phyloP scores from a whole-genome alignment of 2,329 filamentous ascomycete genomes.

The Penicillium sp. region DNA sequence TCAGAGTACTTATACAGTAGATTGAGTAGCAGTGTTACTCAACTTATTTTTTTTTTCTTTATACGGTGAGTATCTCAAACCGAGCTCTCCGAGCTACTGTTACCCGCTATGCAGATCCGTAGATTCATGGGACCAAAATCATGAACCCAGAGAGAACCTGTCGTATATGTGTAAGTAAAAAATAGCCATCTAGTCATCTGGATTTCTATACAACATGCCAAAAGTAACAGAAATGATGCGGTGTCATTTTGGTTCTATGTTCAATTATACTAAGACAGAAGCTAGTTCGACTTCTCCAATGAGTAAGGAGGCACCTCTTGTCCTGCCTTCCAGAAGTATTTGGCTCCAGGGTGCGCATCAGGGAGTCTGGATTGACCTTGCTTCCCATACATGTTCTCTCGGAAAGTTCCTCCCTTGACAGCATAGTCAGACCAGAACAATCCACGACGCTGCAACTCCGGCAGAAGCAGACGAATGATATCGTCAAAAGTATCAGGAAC shows the following conservation, averaged over 20 bases:
- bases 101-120: no score
- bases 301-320: constrained; percentile 35
- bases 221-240: neutral
- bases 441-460: constrained; percentile 36
- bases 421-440: constrained; percentile 42
- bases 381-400: constrained; percentile 41
- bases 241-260: neutral
- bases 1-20: neutral
- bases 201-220: neutral
- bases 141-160: no score
- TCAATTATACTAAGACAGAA: neutral
- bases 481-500: constrained; percentile 40
- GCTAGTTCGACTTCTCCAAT: constrained; percentile 9
- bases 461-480: constrained; percentile 34
- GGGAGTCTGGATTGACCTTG: constrained; percentile 32
- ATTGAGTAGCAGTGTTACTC: no score
- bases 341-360: constrained; percentile 37
- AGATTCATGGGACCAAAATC: no score
- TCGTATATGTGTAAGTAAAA: neutral
- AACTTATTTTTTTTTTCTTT: no score
- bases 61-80: no score
- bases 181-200: neutral
- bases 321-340: constrained; percentile 38
- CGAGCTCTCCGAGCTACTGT: no score
- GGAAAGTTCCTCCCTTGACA: constrained; percentile 38